Evolutionary conservation across 2,329 filamentous ascomycete genomes (phyloP), one percentile per base, ranked within the genome.

Genomic region (Thielaviopsis musarum): DNA sequence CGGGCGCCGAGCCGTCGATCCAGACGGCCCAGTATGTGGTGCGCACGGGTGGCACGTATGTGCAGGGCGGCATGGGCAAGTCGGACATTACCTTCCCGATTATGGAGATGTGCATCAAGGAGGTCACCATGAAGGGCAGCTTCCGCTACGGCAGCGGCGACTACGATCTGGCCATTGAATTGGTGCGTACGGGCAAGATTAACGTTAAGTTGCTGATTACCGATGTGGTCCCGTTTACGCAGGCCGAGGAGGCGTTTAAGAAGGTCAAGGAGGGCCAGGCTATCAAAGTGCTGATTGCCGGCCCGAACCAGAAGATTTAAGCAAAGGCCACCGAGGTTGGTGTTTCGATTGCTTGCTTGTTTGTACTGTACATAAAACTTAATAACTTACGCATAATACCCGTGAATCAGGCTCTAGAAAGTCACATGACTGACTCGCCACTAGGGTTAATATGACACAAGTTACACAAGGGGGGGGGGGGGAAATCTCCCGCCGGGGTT

Each of bases 91-190:
- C 73, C 9, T 95, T 96, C 75, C 91, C 91, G 57, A 95, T 97
- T 69, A 87, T 91, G 80, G 85, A 87, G 5, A 77, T 94, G 68
- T 94, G 90, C 70, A 78, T 84, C 56, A 96, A 96, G 75, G 91
- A 97, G 75, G 77, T 95, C 57, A 94, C 84, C 12, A 79, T 87
- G 54, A 87, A 85, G 68, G 91, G 91, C 22, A 91, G 85, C 63
- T 97, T 97, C 78, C 82, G 91, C 48, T 97, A 97, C 71, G 85
- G 85, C 3, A 80, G 82, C 59, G 91, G 91, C 21, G 91, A 96
- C 71, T 97, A 96, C 72, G 80, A 84, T 69, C 80, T 91, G 6
- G 89, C 89, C 4, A 77, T 96, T 53, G 82, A 88, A 64, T 77
- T 97, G 62, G 82, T 95, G 1, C 78, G 79, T 7, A 77, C 74